Evolutionary conservation across 1,284 basidiomycete genomes (phyloP), one percentile per base, ranked within the genome.

Genomic region (Gomphus bonarii): DNA sequence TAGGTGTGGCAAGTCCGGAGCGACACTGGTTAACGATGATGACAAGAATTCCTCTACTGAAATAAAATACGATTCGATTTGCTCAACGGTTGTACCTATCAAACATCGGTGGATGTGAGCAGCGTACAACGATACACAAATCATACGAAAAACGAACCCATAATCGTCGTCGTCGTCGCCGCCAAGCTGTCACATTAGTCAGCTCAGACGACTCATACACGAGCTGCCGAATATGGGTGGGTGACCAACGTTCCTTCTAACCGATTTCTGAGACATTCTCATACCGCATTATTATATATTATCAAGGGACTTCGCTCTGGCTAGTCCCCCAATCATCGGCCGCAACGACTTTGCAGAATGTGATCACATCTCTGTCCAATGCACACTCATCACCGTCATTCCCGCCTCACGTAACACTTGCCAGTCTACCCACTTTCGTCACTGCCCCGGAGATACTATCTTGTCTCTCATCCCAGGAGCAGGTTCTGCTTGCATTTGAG

Each of bases 391-490:
- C 66, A 28, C 82, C 83, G 0, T 58, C 62, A 20, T 81, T 88
- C 65, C 65, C 76, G 33, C 84, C 85, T 1, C 87, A 89, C 66
- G 75, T 88, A 63, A 89, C 86, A 1, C 78, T 89, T 35, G 78
- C 76, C 5, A 73, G 77, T 2, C 66, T 81, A 30, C 75, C 78
- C 5, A 25, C 72, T 76, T 2, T 40, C 61, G 10, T 60, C 62
- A 25, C 70, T 72, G 44, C 60, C 59, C 4, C 62, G 50, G 48
- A 58, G 33, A 55, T 54, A 36, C 18, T 16, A 18, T 16, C 48
- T 7, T 52, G 47, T 38, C 31, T 42, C 14, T 18, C 44, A 25
- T 22, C 43, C 35, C 28, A 57, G 14, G 33, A 50, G 31, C 50
- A 69, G 12, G 61, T 81, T 18, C 62, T 64, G 12, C 64, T 78